A percentile compares a stretch with the other conserved stretches of the same genome.
These are phyloP conservation scores for Phytopythium delawarense DNA, from an alignment of 352 stramenopile species.

Conservation along the genomic window DNA sequence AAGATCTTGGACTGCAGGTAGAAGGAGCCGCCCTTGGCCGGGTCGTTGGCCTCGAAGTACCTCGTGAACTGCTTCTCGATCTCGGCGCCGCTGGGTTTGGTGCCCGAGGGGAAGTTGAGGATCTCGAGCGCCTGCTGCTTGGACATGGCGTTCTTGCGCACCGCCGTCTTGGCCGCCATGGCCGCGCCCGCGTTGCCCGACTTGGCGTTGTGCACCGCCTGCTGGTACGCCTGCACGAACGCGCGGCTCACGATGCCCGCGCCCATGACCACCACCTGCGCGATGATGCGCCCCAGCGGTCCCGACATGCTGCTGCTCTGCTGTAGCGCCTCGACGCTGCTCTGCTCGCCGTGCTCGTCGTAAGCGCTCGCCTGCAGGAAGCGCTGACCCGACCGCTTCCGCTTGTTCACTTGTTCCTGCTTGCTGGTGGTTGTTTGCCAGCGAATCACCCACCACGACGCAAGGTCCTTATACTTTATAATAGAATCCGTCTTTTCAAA, in stretches of 20 bases:
- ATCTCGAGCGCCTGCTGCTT: slow-evolving; percentile 75
- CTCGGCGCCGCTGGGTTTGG: slow-evolving; percentile 42
- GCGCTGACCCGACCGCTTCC: background rate
- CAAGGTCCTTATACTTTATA: too few species aligned
- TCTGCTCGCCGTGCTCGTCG: background rate
- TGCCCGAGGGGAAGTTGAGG: slow-evolving; percentile 70
- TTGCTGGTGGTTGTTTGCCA: too few species aligned
- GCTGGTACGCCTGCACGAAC: slow-evolving; percentile 87
- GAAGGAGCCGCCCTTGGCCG: slow-evolving; percentile 88
- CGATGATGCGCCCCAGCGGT: slow-evolving; percentile 74
- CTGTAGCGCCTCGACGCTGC: background rate
- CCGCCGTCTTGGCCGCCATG: slow-evolving; percentile 61
- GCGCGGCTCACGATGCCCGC: slow-evolving; percentile 79
- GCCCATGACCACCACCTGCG: slow-evolving; percentile 81
- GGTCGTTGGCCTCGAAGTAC: slow-evolving; percentile 89
- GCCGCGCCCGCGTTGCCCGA: slow-evolving; percentile 56
- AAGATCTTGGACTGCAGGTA: slow-evolving; percentile 93
- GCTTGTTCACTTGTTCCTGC: too few species aligned
- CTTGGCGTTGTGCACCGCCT: slow-evolving; percentile 85
- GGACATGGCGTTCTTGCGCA: slow-evolving; percentile 76
- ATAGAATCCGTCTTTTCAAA: background rate
- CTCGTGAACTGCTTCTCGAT: slow-evolving; percentile 84
- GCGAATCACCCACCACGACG: too few species aligned
- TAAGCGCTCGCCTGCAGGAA: background rate
- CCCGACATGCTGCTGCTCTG: slow-evolving; percentile 56